phyloP scores from a whole-genome alignment of 345 rosid genomes.

The Citrus mangshanensis region DNA sequence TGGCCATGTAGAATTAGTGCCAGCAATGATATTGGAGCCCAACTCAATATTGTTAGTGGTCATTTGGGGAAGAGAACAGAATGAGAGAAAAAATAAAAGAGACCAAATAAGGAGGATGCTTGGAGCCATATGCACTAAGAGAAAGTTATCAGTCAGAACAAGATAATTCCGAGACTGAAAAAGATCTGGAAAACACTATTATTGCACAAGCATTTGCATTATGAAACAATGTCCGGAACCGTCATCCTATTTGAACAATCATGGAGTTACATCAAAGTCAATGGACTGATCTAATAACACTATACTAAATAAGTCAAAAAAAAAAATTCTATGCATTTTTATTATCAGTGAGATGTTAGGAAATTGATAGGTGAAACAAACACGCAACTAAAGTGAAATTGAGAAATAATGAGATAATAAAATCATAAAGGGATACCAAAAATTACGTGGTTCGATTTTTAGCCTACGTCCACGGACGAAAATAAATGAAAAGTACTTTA shows the following conservation, averaged over 20 bases:
- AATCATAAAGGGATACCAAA: too few species aligned
- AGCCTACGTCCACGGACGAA: rapidly evolving
- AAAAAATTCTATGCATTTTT: neutral
- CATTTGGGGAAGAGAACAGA: conserved; percentile 17
- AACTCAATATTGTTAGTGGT: neutral
- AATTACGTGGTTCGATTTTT: too few species aligned
- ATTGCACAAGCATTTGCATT: neutral
- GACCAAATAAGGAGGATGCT: neutral
- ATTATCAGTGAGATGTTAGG: neutral
- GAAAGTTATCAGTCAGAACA: neutral
- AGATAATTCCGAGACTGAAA: neutral
- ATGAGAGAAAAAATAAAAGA: neutral
- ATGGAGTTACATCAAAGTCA: neutral
- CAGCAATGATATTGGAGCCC: conserved; percentile 20
- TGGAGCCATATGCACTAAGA: conserved; percentile 10
- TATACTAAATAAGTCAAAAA: neutral
- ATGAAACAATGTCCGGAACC: neutral
- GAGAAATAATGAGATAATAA: too few species aligned
- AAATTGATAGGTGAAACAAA: too few species aligned
- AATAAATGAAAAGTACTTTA: too few species aligned
- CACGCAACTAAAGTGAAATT: too few species aligned
- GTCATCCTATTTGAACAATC: neutral
- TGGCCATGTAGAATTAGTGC: conserved; percentile 25
- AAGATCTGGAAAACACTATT: neutral
- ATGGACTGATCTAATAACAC: neutral